Evolutionary conservation across 345 rosid genomes (phyloP), one percentile per base, ranked within the genome.

Genomic region (Mallotus nudiflorus): DNA sequence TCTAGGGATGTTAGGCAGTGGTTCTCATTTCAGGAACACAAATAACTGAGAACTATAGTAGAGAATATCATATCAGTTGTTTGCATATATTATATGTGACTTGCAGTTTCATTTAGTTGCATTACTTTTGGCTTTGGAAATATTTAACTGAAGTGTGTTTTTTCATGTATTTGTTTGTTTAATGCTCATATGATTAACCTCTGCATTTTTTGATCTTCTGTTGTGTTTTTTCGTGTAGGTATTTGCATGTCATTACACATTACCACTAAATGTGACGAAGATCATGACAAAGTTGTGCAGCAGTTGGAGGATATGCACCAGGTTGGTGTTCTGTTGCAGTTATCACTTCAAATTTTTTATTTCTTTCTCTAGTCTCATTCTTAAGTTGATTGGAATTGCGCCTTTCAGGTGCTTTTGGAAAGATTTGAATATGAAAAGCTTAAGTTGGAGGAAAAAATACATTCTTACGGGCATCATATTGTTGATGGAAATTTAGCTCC

Each of bases 221-320:
- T 46, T 53, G n/a, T 28, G 61, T 18, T 27, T 61, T 58, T 63
- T 6, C 29, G 2, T 69, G 44, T 68, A 93, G 98, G 98, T 65
- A 82, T 87, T 73, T 84, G 91, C 85, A 84, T 94, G 85, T 88
- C 93, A 66, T 83, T 88, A 10, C 80, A 82, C 75, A 81, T 94
- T 53, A 79, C 84, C 24, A 82, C 76, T 70, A 75, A 81, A 61
- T 74, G 74, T 54, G 79, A 71, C 44, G 78, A 75, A 67, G 88
- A 83, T 65, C 60, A 67, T 71, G 75, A 19, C 60, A 69, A 70
- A 68, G 81, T 81, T 80, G 75, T 71, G 55, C 77, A 80, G 72
- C 85, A 84, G 59, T 67, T 93, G 73, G 86, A 84, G 80, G 91
- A 88, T 69, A 87, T 94, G 71, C 54, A 77, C 66, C 83, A 85